Evolutionary conservation across 2,329 filamentous ascomycete genomes (phyloP), one percentile per base, ranked within the genome.

Genomic region (Diaporthe amygdali): DNA sequence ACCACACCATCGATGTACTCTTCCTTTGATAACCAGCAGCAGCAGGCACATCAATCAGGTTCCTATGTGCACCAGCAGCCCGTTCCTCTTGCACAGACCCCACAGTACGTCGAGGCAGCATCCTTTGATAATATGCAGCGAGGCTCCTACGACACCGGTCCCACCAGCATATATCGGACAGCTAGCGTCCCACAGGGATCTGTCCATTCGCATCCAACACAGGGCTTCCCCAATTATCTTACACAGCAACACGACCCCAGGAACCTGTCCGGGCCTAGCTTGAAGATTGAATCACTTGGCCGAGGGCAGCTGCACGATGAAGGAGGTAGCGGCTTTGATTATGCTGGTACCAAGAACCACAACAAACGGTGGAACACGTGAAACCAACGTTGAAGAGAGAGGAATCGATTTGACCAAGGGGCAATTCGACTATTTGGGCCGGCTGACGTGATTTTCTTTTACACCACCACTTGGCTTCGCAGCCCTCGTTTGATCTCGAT

Each of bases 1-100:
- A 82, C 77, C 44, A 81, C 81, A 2, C 77, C 84, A 0, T 74
- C 84, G 0, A 78, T 88, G 72, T 89, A 88, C 73, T 76, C 84
- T 1, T 87, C 86, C 66, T 79, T 82, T 17, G 51, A 68, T 27
- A 76, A 81, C 8, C 83, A 86, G 66, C 81, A 82, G 27, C 73
- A 79, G 76, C 78, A 70, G 46, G 73, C 51, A 10, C 75, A 74
- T 37, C 67, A 68, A 20, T 74, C 76, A 51, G 72, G 72, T 27
- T 47, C 73, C 7, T 82, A 80, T 72, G 78, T 78, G 12, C 73
- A 76, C 1, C 80, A 79, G 51, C 44, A 75, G 20, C 68, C 76
- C 1, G 75, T 80, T 0, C 56, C 76, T 9, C 75, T 81, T 39
- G 32, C 77, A 0, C 78, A 78, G 22, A 72, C 41, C 22, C 75